phyloP scores from a whole-genome alignment of 805 yeast species.

The Metschnikowia colocasiae region DNA sequence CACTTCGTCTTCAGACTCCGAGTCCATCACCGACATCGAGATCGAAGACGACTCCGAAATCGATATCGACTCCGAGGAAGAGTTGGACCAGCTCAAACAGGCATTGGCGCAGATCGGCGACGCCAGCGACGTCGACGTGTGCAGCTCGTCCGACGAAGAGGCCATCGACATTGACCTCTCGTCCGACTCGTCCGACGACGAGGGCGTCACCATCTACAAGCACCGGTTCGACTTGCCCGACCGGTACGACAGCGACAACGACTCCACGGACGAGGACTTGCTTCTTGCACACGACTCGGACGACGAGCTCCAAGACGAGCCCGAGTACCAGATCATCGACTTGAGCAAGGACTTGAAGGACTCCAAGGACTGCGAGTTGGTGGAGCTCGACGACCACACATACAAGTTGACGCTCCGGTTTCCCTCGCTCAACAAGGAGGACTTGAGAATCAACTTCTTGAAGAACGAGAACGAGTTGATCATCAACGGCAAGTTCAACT shows the following conservation, averaged over 20 bases:
- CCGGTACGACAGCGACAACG: slow-evolving; percentile 28
- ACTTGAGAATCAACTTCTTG: slow-evolving; percentile 37
- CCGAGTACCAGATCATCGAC: slow-evolving; percentile 29
- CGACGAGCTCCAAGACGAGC: not conserved
- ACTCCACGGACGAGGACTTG: slow-evolving; percentile 34
- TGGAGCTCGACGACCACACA: slow-evolving; percentile 34
- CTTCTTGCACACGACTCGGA: slow-evolving; percentile 16
- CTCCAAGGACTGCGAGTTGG: slow-evolving; percentile 43
- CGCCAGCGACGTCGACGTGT: slow-evolving; percentile 13
- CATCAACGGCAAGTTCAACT: slow-evolving; percentile 38
- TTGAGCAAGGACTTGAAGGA: slow-evolving; percentile 40
- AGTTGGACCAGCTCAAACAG: slow-evolving; percentile 21
- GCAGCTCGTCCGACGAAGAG: slow-evolving; percentile 19
- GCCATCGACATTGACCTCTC: slow-evolving; percentile 12
- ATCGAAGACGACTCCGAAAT: not conserved
- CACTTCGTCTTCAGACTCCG: slow-evolving; percentile 4
- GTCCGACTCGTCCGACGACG: slow-evolving; percentile 31
- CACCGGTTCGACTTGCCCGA: slow-evolving; percentile 40
- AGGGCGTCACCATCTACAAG: slow-evolving; percentile 42
- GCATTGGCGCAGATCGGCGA: slow-evolving; percentile 13
- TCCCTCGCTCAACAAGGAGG: slow-evolving; percentile 40
- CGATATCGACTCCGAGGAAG: slow-evolving; percentile 33
- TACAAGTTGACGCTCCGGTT: slow-evolving; percentile 41
- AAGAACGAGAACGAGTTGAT: slow-evolving; percentile 41
- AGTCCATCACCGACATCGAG: slow-evolving; percentile 17